Percentiles rank a stretch among this genome's conserved stretches.
Evolutionary conservation across 495 filamentous ascomycete genomes (phyloP).

Genomic region (Parathielavia appendiculata): DNA sequence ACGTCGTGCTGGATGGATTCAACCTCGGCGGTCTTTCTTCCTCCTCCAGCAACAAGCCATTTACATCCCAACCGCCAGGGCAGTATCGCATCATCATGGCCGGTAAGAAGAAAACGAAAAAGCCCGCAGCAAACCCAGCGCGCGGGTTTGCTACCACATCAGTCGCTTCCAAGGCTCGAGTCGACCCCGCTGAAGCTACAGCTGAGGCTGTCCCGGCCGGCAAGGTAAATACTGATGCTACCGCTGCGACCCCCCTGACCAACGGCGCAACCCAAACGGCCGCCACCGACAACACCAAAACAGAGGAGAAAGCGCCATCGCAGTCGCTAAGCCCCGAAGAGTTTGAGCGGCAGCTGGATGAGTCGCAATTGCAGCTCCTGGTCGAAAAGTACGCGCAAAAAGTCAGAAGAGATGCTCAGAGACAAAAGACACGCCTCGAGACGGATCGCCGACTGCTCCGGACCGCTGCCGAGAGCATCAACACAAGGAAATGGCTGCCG

Average conservation of each 20-base stretch:
- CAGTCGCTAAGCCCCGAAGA: slow-evolving; percentile 69
- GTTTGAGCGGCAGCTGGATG: slow-evolving; percentile 74
- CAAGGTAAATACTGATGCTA: slow-evolving; percentile 27
- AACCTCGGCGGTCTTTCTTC: slow-evolving; percentile 13
- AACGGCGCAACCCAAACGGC: slow-evolving; percentile 31
- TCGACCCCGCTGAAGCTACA: slow-evolving; percentile 37
- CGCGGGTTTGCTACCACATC: slow-evolving; percentile 92
- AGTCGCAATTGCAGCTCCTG: slow-evolving; percentile 72
- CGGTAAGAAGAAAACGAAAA: slow-evolving; percentile 84
- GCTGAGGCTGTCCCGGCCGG: slow-evolving; percentile 26
- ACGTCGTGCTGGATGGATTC: slow-evolving; percentile 16
- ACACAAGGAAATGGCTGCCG: slow-evolving; percentile 71
- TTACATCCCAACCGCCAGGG: not conserved
- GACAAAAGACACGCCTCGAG: slow-evolving; percentile 65
- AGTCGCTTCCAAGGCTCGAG: slow-evolving; percentile 63
- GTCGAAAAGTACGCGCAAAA: slow-evolving; percentile 76
- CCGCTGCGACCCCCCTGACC: slow-evolving; percentile 32
- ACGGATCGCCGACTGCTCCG: slow-evolving; percentile 75
- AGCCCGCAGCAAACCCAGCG: slow-evolving; percentile 74
- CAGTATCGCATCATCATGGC: slow-evolving; percentile 50
- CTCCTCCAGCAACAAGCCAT: not conserved
- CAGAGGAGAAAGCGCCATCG: slow-evolving; percentile 41
- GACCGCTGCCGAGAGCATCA: slow-evolving; percentile 63
- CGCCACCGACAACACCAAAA: slow-evolving; percentile 26
- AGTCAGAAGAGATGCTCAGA: slow-evolving; percentile 58